A percentile compares a stretch with the other conserved stretches of the same genome.
Conservation (phyloP, 129 eudicot genomes). For the Tanacetum coccineum region DNA sequence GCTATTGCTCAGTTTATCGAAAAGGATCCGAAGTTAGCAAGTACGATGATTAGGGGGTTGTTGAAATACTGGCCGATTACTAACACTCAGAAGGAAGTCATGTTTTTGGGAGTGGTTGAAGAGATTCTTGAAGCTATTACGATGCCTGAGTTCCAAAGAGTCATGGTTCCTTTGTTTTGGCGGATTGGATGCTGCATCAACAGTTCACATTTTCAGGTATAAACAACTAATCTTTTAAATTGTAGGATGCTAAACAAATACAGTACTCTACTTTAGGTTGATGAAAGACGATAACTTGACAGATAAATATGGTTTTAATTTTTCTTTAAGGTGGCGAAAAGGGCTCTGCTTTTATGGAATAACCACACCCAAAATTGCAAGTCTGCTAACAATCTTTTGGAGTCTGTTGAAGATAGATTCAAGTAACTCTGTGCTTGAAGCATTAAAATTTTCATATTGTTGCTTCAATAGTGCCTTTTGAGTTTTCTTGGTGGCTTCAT, state of each 20-base stretch:
- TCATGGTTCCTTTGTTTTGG: conserved; percentile 85
- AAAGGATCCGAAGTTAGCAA: conserved; percentile 84
- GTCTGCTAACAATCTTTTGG: too few relatives aligned
- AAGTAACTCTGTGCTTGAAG: too few relatives aligned
- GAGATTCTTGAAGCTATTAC: conserved; percentile 78
- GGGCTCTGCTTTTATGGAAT: conserved; percentile 92
- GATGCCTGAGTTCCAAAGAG: conserved; percentile 80
- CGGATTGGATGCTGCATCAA: conserved; percentile 77
- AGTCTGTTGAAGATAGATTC: too few relatives aligned
- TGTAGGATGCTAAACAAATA: background rate
- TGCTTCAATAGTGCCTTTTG: too few relatives aligned
- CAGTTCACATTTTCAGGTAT: conserved; percentile 93
- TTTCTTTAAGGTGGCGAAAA: conserved; percentile 67
- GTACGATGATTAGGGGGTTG: conserved; percentile 72
- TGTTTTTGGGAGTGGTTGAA: conserved; percentile 80
- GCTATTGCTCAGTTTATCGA: conserved; percentile 81
- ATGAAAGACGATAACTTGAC: conserved; percentile 4
- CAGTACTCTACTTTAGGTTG: background rate
- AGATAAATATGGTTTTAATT: conserved; percentile 2
- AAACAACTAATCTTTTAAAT: background rate
- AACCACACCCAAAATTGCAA: too few relatives aligned
- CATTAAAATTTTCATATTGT: too few relatives aligned
- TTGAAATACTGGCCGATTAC: conserved; percentile 96
- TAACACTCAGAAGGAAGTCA: conserved; percentile 87
- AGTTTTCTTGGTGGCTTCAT: too few relatives aligned